These are phyloP conservation scores for Diaporthe nobilis DNA, from an alignment of 2,329 filamentous ascomycete species.

Conservation along the genomic window DNA sequence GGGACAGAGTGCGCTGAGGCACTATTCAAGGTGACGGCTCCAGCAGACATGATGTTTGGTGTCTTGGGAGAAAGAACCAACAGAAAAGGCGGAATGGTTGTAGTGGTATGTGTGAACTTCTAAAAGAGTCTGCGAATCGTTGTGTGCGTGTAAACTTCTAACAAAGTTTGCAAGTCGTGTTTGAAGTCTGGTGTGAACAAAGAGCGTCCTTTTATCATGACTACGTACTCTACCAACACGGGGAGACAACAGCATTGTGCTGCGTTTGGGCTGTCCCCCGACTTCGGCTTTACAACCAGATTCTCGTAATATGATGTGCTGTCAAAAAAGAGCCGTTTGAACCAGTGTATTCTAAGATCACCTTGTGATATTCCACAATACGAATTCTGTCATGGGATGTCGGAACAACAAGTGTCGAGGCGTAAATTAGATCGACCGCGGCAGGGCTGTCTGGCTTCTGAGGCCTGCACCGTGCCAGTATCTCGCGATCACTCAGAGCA, in stretches of 20 bases:
- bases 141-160: too few species aligned
- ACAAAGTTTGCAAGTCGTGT: background rate
- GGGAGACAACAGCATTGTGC: background rate
- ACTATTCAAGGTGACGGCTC: background rate
- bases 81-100: fast-evolving
- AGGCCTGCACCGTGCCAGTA: background rate
- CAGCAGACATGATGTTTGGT: constrained; percentile 4
- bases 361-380: background rate
- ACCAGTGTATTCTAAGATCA: background rate
- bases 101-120: background rate
- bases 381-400: background rate
- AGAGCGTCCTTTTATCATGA: background rate
- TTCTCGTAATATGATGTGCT: background rate
- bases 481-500: too few species aligned
- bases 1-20: background rate
- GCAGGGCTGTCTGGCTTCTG: background rate
- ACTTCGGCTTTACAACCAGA: background rate
- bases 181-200: background rate
- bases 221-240: background rate
- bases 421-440: background rate
- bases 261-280: background rate
- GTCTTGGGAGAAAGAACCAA: background rate
- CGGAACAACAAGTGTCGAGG: background rate
- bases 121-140: background rate
- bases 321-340: background rate